These are phyloP conservation scores for Balamuthia mandrillaris DNA, from an alignment of 208 protist species.

Conservation along the genomic window DNA sequence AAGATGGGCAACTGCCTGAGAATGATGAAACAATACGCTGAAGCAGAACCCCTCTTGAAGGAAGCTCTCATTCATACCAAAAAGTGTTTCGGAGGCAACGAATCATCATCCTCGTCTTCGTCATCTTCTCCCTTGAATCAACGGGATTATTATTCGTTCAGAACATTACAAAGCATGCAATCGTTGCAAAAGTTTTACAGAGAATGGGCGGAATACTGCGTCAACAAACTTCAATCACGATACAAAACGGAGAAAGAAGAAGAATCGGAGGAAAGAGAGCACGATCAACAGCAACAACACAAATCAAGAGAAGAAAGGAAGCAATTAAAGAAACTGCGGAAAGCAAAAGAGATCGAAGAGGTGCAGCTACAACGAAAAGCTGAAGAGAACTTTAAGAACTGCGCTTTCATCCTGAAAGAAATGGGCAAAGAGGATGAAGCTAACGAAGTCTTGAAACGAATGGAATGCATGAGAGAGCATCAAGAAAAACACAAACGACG, in stretches of 20 bases:
- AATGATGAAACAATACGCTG: background rate
- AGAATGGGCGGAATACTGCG: constrained; percentile 8
- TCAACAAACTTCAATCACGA: background rate
- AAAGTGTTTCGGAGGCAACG: background rate
- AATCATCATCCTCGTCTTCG: background rate
- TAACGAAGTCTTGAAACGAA: background rate
- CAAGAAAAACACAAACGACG: too few relatives aligned
- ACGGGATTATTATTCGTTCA: background rate
- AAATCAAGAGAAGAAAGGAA: background rate
- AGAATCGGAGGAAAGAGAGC: background rate
- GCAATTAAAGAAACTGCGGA: background rate
- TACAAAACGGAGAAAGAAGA: background rate
- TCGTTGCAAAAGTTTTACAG: constrained; percentile 23
- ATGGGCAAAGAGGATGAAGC: constrained; percentile 15
- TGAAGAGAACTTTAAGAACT: constrained; percentile 24
- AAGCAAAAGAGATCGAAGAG: too few relatives aligned
- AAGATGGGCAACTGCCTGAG: constrained; percentile 22
- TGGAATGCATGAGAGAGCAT: too few relatives aligned
- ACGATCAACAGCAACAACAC: background rate
- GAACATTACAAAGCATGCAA: background rate
- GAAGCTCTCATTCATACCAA: background rate
- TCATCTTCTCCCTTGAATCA: background rate
- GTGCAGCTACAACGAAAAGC: too few relatives aligned
- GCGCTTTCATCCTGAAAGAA: background rate
- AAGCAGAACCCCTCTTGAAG: constrained; percentile 2